Evolutionary conservation across 1,284 basidiomycete genomes (phyloP), one percentile per base, ranked within the genome.

Genomic region (Hymenochaete sp.): DNA sequence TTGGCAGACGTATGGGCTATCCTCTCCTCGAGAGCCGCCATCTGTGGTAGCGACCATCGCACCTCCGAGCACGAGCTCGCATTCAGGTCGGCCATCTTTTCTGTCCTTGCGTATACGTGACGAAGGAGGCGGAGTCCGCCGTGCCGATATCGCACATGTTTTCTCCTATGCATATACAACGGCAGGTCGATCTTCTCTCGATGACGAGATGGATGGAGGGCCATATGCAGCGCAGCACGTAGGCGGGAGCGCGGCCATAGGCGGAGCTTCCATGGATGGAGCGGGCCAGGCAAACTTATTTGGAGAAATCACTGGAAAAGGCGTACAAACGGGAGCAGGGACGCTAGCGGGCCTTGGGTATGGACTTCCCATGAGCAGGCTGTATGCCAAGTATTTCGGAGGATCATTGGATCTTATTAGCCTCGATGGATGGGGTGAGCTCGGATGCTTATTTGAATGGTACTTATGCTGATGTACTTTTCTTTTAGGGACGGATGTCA

Each of bases 141-240:
- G 80, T 2, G 65, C 72, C 6, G 78, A 91, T 58, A 76, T 93
- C 67, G 66, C 73, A 13, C 74, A 79, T 42, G 84, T 93, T 47
- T 93, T 93, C 62, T 87, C 85, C 18, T 93, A 93, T 59, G 88
- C 89, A 4, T 93, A 92, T 60, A 92, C 90, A 2, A 93, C 90
- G 2, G 84, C 82, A 10, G 48, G 52, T 10, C 42, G 49, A 3
- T 59, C 58, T 44, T 18, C 50, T 57, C 65, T 58, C 44, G 64
- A 71, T 44, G 68, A 76, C 24, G 71, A 63, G 3, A 61, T 61
- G 19, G 73, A 64, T 3, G 79, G 75, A 27, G 82, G 82, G 0
- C 82, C 83, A 10, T 80, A 88, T 56, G 77, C 79, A 38, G 75
- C 81, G 41, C 78, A 87, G 53, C 73, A 85, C 55, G 61, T 86